phyloP scores from a whole-genome alignment of 495 filamentous ascomycete species.

The Letharia columbiana region DNA sequence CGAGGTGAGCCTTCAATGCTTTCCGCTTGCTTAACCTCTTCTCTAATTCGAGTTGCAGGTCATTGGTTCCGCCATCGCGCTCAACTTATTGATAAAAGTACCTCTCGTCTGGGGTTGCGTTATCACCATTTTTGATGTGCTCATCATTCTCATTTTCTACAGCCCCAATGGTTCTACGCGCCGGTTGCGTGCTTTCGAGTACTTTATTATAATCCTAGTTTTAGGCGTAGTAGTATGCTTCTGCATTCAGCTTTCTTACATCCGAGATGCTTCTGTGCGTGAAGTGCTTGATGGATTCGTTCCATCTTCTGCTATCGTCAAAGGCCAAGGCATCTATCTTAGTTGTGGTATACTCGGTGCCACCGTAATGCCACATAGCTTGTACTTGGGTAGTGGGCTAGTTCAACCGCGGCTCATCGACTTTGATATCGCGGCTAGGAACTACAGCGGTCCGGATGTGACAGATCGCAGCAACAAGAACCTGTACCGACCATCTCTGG shows the following conservation, averaged over 20 bases:
- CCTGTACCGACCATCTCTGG: constrained; percentile 66
- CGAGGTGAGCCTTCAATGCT: constrained; percentile 42
- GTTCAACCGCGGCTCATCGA: constrained; percentile 75
- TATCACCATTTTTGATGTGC: constrained; percentile 74
- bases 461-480: constrained; percentile 37
- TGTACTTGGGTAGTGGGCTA: constrained; percentile 84
- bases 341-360: constrained; percentile 88
- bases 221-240: constrained; percentile 85
- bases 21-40: constrained; percentile 3
- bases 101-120: constrained; percentile 83
- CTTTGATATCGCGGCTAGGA: constrained; percentile 58
- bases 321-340: constrained; percentile 69
- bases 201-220: constrained; percentile 70
- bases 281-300: constrained; percentile 80
- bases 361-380: constrained; percentile 88
- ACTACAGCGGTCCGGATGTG: constrained; percentile 34
- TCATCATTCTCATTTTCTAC: constrained; percentile 81
- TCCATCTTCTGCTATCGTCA: constrained; percentile 64
- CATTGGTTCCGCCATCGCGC: constrained; percentile 83
- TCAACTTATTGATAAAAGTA: constrained; percentile 72
- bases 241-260: constrained; percentile 76
- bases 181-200: constrained; percentile 69
- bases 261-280: constrained; percentile 54
- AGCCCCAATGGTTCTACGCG: constrained; percentile 63
- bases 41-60: constrained; percentile 45